Evolutionary conservation across 208 protist genomes (phyloP).

Genomic region (Leishmania braziliensis): DNA sequence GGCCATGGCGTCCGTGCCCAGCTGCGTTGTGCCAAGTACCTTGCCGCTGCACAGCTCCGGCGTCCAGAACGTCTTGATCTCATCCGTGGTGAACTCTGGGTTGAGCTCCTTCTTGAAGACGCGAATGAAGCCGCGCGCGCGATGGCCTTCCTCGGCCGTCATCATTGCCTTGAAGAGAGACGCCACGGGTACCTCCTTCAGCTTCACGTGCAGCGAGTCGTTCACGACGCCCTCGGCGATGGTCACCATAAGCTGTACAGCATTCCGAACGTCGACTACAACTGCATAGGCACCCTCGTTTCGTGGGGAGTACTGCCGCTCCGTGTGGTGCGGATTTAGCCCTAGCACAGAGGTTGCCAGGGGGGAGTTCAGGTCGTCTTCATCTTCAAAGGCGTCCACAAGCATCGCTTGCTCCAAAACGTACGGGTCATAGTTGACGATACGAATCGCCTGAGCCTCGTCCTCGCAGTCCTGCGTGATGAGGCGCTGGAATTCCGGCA

Average conservation of each 20-base stretch:
- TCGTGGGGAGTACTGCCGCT: slow-evolving; percentile 40
- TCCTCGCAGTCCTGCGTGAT: slow-evolving; percentile 86
- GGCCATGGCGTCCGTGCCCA: slow-evolving; percentile 72
- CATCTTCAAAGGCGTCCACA: slow-evolving; percentile 81
- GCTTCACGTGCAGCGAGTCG: slow-evolving; percentile 62
- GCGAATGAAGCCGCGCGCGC: slow-evolving; percentile 79
- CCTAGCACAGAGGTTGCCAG: slow-evolving; percentile 69
- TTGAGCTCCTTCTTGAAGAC: slow-evolving; percentile 68
- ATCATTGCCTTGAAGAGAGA: slow-evolving; percentile 89
- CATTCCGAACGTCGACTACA: slow-evolving; percentile 85
- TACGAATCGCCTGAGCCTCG: slow-evolving; percentile 75
- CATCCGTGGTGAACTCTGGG: slow-evolving; percentile 57
- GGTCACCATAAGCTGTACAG: slow-evolving; percentile 87
- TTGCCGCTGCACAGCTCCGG: slow-evolving; percentile 87
- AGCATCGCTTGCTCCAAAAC: slow-evolving; percentile 87
- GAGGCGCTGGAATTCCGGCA: slow-evolving; percentile 76
- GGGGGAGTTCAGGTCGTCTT: slow-evolving; percentile 56
- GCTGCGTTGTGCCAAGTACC: slow-evolving; percentile 72
- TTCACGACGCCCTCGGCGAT: slow-evolving; percentile 80
- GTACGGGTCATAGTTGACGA: slow-evolving; percentile 92
- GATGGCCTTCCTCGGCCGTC: slow-evolving; percentile 62
- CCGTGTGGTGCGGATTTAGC: slow-evolving; percentile 30
- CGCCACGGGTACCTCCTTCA: slow-evolving; percentile 76
- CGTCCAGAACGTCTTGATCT: slow-evolving; percentile 78
- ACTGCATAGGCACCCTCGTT: slow-evolving; percentile 85